Conservation (phyloP, 2,329 filamentous ascomycete species). For the Diaporthe helianthi region DNA sequence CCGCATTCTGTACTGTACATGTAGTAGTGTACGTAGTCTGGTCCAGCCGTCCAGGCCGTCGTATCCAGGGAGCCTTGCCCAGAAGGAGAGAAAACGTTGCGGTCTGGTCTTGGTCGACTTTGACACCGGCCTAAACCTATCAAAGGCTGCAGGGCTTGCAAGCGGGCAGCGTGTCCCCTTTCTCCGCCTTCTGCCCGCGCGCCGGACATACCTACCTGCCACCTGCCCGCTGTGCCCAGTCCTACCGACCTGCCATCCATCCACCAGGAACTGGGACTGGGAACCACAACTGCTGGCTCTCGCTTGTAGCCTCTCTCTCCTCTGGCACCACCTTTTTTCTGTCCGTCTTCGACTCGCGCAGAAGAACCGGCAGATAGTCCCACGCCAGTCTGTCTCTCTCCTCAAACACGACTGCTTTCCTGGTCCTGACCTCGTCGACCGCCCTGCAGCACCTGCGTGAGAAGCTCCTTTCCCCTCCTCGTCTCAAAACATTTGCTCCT, state of each 20-base stretch:
- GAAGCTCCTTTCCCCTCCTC: constrained; percentile 11
- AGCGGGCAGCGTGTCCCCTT: constrained; percentile 28
- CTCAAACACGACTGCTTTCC: constrained; percentile 9
- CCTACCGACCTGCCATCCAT: constrained; percentile 10
- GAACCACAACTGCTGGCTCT: constrained; percentile 27
- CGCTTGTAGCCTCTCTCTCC: constrained; percentile 31
- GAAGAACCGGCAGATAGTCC: constrained; percentile 22
- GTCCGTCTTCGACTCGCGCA: constrained; percentile 30
- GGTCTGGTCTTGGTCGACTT: constrained; percentile 27
- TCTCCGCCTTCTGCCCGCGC: constrained; percentile 27
- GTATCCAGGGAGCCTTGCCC: constrained; percentile 27
- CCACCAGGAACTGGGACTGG: constrained; percentile 18
- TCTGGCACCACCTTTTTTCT: constrained; percentile 35
- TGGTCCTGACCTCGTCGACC: constrained; percentile 14
- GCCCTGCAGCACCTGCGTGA: constrained; percentile 22
- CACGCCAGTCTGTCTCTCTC: constrained; percentile 21
- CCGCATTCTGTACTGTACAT: constrained; percentile 2
- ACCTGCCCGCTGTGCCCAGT: not conserved
- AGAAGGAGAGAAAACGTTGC: constrained; percentile 28
- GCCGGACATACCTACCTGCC: not conserved
- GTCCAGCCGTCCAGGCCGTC: constrained; percentile 12
- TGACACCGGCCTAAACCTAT: constrained; percentile 26
- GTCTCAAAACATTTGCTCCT: not conserved
- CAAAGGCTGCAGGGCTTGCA: constrained; percentile 29
- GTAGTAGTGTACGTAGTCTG: not conserved